phyloP scores from a whole-genome alignment of 2,329 filamentous ascomycete species.

The Stemphylium beticola region DNA sequence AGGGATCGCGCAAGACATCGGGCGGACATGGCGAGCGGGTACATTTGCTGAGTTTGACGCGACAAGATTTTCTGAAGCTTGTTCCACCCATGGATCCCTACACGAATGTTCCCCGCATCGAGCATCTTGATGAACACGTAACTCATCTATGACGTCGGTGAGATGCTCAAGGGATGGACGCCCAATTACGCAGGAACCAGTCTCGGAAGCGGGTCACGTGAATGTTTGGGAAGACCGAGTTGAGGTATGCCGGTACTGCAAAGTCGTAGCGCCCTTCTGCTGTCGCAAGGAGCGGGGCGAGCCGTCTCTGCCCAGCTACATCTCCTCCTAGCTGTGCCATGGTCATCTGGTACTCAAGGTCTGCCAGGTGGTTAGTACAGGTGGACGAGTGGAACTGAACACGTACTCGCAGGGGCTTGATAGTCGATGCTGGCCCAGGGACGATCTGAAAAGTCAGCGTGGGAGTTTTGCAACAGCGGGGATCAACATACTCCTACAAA shows the following conservation, averaged over 20 bases:
- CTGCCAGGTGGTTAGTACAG: conserved; percentile 18
- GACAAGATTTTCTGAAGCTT: not conserved
- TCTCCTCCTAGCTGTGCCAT: conserved; percentile 45
- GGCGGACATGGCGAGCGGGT: not conserved
- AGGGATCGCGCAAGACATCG: not conserved
- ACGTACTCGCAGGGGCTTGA: conserved; percentile 53
- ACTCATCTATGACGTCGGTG: not conserved
- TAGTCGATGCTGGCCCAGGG: conserved; percentile 46
- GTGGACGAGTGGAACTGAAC: not conserved
- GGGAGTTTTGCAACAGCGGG: not conserved
- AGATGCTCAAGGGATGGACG: conserved; percentile 33
- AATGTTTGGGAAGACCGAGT: conserved; percentile 52
- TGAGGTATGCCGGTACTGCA: conserved; percentile 62
- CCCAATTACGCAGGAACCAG: conserved; percentile 50
- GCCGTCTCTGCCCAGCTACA: conserved; percentile 45
- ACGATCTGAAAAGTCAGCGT: conserved; percentile 33
- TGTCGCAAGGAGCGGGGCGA: conserved; percentile 70
- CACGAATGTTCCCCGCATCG: not conserved
- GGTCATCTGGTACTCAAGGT: conserved; percentile 57
- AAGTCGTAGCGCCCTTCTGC: conserved; percentile 73
- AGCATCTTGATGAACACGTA: not conserved
- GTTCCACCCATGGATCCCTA: not conserved
- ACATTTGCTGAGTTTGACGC: not conserved
- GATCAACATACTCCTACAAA: conserved; percentile 34
- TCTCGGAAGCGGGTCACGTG: conserved; percentile 43